Evolutionary conservation across 495 filamentous ascomycete species (phyloP).

Genomic region (Penicillium fimorum): DNA sequence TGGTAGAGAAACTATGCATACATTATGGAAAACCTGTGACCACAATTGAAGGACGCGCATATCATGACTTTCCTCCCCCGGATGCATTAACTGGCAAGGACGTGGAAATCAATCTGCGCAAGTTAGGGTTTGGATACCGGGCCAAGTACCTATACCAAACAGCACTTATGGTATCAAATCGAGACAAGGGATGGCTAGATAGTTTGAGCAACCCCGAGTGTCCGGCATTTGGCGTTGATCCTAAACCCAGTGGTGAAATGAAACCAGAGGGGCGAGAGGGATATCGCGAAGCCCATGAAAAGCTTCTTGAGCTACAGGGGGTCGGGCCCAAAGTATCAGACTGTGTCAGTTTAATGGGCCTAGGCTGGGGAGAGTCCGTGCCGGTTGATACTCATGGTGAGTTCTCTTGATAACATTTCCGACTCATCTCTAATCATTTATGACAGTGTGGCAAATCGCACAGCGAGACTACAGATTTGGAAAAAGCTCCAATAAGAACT

Average conservation of each 20-base stretch:
- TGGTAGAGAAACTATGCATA: slow-evolving; percentile 89
- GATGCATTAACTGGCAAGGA: slow-evolving; percentile 62
- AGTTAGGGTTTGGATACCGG: slow-evolving; percentile 90
- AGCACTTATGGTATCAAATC: slow-evolving; percentile 66
- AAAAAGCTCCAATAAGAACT: slow-evolving; percentile 76
- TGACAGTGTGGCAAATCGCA: slow-evolving; percentile 90
- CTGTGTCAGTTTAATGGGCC: slow-evolving; percentile 93
- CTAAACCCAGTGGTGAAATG: slow-evolving; percentile 48
- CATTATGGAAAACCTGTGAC: slow-evolving; percentile 80
- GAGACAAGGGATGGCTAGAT: slow-evolving; percentile 72
- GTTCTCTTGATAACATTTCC: slow-evolving; percentile 12
- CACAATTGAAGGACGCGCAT: slow-evolving; percentile 63
- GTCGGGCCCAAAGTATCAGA: slow-evolving; percentile 97
- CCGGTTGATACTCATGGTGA: slow-evolving; percentile 92
- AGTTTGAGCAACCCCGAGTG: slow-evolving; percentile 72
- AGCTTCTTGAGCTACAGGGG: slow-evolving; percentile 72
- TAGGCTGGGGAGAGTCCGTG: slow-evolving; percentile 95
- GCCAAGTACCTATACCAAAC: slow-evolving; percentile 89
- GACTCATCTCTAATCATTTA: not conserved
- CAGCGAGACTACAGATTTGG: slow-evolving; percentile 93
- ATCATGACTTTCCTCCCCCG: slow-evolving; percentile 85
- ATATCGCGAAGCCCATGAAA: slow-evolving; percentile 80
- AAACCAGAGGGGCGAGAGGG: slow-evolving; percentile 58
- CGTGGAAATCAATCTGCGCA: slow-evolving; percentile 75
- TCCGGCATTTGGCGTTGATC: slow-evolving; percentile 54